Conservation (phyloP, 768 basidiomycete species). For the Psilocybe sp. region DNA sequence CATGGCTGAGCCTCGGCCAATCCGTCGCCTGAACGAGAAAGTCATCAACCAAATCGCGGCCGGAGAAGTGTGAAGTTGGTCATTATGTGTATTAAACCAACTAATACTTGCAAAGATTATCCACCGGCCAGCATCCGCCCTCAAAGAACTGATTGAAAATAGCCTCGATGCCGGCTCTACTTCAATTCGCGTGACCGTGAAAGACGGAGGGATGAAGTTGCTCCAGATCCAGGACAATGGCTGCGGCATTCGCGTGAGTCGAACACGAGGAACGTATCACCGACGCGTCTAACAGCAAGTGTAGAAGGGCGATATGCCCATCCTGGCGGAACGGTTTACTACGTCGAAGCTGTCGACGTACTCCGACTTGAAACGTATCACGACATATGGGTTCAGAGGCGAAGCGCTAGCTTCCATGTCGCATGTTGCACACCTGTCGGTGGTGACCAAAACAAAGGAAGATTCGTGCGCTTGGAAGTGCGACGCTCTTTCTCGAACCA, state of each 20-base stretch:
- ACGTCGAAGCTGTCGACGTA: conserved; percentile 90
- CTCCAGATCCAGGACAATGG: conserved; percentile 98
- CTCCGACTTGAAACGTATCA: conserved; percentile 78
- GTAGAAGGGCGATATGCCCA: conserved; percentile 84
- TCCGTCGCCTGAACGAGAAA: conserved; percentile 63
- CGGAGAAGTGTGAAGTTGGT: conserved; percentile 48
- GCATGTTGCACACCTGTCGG: conserved; percentile 85
- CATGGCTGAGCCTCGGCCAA: background rate
- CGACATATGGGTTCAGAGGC: conserved; percentile 95
- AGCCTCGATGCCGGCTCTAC: conserved; percentile 91
- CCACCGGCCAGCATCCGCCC: conserved; percentile 81
- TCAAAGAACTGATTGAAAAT: conserved; percentile 96
- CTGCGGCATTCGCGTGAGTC: conserved; percentile 82
- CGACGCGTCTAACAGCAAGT: background rate
- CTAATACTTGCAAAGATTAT: conserved; percentile 27
- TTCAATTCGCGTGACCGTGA: conserved; percentile 81
- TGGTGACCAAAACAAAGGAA: conserved; percentile 84
- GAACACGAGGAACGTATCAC: background rate
- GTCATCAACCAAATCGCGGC: conserved; percentile 91
- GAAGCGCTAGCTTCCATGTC: conserved; percentile 96
- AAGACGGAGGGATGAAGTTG: conserved; percentile 94
- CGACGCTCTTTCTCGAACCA: conserved; percentile 23
- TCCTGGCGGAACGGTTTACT: conserved; percentile 92
- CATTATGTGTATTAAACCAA: background rate
- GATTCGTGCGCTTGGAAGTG: conserved; percentile 93